phyloP scores from a whole-genome alignment of 1,139 yeast species.

The Protomyces inouyei region DNA sequence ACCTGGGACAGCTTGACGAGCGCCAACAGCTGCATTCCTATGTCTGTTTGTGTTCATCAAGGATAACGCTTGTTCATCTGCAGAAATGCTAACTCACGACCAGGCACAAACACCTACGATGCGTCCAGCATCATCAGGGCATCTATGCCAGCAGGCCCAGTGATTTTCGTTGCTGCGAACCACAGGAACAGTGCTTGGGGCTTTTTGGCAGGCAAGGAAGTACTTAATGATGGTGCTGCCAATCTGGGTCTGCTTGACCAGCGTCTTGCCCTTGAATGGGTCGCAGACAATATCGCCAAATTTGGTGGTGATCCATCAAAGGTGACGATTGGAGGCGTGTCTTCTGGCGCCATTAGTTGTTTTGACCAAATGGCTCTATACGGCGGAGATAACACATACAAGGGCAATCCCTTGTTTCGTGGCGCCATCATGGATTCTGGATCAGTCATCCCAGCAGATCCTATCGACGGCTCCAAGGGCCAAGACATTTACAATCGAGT shows the following conservation, averaged over 20 bases:
- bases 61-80: too few relatives aligned
- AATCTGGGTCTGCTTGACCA: constrained; percentile 42
- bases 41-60: too few relatives aligned
- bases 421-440: constrained; percentile 10
- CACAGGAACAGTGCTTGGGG: constrained; percentile 42
- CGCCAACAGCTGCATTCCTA: too few relatives aligned
- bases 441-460: not conserved
- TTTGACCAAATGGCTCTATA: constrained; percentile 1
- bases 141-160: constrained; percentile 28
- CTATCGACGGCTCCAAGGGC: not conserved
- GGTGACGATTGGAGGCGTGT: constrained; percentile 30
- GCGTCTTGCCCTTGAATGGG: constrained; percentile 41
- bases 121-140: not conserved
- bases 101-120: constrained; percentile 15
- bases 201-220: constrained; percentile 30
- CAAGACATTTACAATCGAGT: not conserved
- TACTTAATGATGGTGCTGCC: constrained; percentile 28
- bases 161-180: constrained; percentile 35
- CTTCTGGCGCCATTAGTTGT: constrained; percentile 6
- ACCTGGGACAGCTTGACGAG: too few relatives aligned
- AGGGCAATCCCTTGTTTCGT: constrained; percentile 1
- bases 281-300: constrained; percentile 37
- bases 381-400: not conserved
- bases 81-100: too few relatives aligned
- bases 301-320: constrained; percentile 42